These are phyloP conservation scores for Cladophialophora yegresii DNA, from an alignment of 2,329 filamentous ascomycete species.

Conservation along the genomic window DNA sequence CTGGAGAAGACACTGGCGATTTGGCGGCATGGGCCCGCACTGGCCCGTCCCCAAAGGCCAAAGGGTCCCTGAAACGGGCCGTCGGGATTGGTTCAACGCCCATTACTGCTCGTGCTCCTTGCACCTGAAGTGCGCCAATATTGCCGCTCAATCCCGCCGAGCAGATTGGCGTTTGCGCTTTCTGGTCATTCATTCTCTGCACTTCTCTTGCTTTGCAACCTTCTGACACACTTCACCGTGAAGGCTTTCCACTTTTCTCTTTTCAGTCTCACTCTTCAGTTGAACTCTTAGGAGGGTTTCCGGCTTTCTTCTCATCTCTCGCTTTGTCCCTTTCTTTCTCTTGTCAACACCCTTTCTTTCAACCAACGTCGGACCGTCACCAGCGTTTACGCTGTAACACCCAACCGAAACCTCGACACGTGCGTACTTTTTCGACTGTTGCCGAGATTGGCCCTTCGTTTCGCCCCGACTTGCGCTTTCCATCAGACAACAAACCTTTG, in stretches of 20 bases:
- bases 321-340: constrained; percentile 22
- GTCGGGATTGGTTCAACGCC: constrained; percentile 8
- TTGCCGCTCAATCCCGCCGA: constrained; percentile 3
- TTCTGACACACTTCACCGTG: constrained; percentile 18
- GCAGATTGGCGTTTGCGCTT: constrained; percentile 1
- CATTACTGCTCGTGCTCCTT: neutral
- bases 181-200: constrained; percentile 3
- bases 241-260: constrained; percentile 2
- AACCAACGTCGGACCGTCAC: neutral
- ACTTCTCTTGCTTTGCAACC: constrained; percentile 15
- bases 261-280: constrained; percentile 15
- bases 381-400: neutral
- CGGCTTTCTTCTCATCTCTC: constrained; percentile 20
- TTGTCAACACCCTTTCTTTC: constrained; percentile 13
- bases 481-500: constrained; percentile 4
- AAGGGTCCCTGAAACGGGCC: neutral
- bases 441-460: constrained; percentile 7
- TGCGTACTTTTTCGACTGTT: constrained; percentile 10
- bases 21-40: neutral
- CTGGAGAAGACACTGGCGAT: constrained; percentile 12
- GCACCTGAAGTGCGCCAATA: constrained; percentile 10
- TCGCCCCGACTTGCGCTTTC: constrained; percentile 3
- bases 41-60: too few species aligned
- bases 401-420: constrained; percentile 10
- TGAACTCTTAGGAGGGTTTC: constrained; percentile 3